Conservation (phyloP, 176 grass and related monocot species). For the Ensete glaucum region DNA sequence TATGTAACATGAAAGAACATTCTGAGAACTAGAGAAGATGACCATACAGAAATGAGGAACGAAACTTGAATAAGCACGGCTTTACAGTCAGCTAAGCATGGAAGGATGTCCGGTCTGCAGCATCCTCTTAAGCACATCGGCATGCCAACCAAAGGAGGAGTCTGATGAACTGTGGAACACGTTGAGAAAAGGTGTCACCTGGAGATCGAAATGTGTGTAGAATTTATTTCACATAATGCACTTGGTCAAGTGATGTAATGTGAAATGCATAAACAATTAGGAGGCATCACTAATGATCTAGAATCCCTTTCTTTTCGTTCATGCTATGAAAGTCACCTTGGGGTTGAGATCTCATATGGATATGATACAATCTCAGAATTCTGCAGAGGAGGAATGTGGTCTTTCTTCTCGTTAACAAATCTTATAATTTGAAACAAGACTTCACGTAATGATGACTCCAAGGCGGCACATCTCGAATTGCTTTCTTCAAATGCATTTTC, state of each 20-base stretch:
- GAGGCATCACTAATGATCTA: not conserved
- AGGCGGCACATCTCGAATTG: slow-evolving; percentile 45
- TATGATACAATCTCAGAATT: slow-evolving; percentile 60
- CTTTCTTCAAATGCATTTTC: slow-evolving; percentile 67
- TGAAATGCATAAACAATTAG: not conserved
- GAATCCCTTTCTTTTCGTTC: not conserved
- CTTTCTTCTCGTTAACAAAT: slow-evolving; percentile 88
- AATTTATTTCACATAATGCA: slow-evolving; percentile 22
- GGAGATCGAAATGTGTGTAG: slow-evolving; percentile 55
- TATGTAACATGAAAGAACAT: not conserved
- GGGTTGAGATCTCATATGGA: slow-evolving; percentile 79
- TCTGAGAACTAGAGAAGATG: not conserved
- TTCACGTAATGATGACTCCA: slow-evolving; percentile 51
- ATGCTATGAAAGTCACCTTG: slow-evolving; percentile 42
- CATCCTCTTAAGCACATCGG: slow-evolving; percentile 46
- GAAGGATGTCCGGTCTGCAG: slow-evolving; percentile 55
- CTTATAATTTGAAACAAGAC: slow-evolving; percentile 84
- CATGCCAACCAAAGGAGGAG: slow-evolving; percentile 60
- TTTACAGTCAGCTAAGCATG: slow-evolving; percentile 29
- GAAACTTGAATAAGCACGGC: not conserved
- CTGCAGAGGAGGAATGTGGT: slow-evolving; percentile 68
- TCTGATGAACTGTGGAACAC: slow-evolving; percentile 72
- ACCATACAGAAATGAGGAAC: not conserved
- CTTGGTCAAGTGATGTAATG: not conserved
- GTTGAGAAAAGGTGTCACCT: slow-evolving; percentile 73